Percentiles rank a stretch among this genome's conserved stretches.
Evolutionary conservation across 1,284 basidiomycete genomes (phyloP).

Genomic region (Lignosus rhinocerotis): DNA sequence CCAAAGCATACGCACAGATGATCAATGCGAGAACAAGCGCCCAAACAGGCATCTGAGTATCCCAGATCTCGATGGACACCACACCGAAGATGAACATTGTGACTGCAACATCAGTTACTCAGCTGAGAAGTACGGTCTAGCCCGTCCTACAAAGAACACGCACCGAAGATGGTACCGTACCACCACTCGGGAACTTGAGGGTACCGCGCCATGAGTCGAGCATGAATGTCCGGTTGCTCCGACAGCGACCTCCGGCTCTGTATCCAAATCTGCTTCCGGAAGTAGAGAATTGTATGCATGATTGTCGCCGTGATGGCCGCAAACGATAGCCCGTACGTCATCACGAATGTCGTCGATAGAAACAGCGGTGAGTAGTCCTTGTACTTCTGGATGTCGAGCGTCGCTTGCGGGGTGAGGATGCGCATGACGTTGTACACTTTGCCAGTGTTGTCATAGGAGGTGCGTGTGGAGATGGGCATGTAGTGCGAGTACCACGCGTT

Average conservation of each 20-base stretch:
- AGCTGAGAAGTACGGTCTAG: conserved; percentile 23
- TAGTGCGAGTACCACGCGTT: conserved; percentile 43
- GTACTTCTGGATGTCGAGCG: conserved; percentile 53
- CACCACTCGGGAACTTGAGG: conserved; percentile 64
- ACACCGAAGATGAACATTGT: conserved; percentile 63
- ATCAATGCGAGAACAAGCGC: conserved; percentile 45
- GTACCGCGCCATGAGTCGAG: conserved; percentile 59
- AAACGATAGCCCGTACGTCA: conserved; percentile 62
- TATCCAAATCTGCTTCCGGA: conserved; percentile 55
- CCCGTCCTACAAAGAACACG: conserved; percentile 42
- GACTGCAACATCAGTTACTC: conserved; percentile 25
- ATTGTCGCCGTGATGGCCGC: conserved; percentile 56
- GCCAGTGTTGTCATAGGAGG: conserved; percentile 44
- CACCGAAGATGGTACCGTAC: conserved; percentile 50
- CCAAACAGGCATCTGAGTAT: conserved; percentile 68
- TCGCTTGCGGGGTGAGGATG: conserved; percentile 45
- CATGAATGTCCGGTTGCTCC: conserved; percentile 67
- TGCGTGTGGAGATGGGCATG: conserved; percentile 37
- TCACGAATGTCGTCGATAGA: conserved; percentile 54
- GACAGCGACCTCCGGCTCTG: conserved; percentile 44
- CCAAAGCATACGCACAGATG: conserved; percentile 30
- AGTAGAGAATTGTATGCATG: conserved; percentile 59
- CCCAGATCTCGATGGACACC: conserved; percentile 68
- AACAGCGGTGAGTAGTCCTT: conserved; percentile 59
- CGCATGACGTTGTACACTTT: conserved; percentile 50